A percentile compares a stretch with the other conserved stretches of the same genome.
These are phyloP conservation scores for Madurella fahalii DNA, from an alignment of 2,329 filamentous ascomycete genomes.

Conservation along the genomic window DNA sequence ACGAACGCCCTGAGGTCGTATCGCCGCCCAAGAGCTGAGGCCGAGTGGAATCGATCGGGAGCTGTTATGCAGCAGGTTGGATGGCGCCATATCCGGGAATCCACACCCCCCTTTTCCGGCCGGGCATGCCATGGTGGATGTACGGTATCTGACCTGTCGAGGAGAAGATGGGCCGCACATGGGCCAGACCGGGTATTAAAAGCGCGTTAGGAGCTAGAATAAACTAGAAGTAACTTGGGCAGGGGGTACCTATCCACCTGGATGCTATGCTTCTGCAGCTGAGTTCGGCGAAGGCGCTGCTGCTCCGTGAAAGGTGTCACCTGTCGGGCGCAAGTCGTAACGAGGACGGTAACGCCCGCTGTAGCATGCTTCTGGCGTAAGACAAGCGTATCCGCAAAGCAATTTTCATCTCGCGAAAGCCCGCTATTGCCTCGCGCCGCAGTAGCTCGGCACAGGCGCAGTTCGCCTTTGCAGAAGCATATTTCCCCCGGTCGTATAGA, in stretches of 20 bases:
- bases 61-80: neutral
- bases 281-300: neutral
- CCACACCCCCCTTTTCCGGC: neutral
- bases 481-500: too few relatives aligned
- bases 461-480: too few relatives aligned
- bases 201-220: too few relatives aligned
- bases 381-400: too few relatives aligned
- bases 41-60: conserved; percentile 3
- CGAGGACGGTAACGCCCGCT: neutral
- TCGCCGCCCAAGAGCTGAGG: conserved; percentile 11
- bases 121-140: neutral
- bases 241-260: too few relatives aligned
- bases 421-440: too few relatives aligned
- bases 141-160: neutral
- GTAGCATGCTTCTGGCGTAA: too few relatives aligned
- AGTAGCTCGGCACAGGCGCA: too few relatives aligned
- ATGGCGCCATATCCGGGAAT: conserved; percentile 9
- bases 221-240: too few relatives aligned
- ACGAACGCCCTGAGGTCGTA: conserved; percentile 12
- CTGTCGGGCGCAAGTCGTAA: neutral
- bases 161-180: neutral
- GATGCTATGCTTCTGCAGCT: neutral
- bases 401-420: too few relatives aligned
- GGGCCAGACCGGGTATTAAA: too few relatives aligned
- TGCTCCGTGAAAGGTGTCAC: neutral